These are phyloP conservation scores for Pelargonium fulgidum DNA, from an alignment of 441 rosid species.

Conservation along the genomic window DNA sequence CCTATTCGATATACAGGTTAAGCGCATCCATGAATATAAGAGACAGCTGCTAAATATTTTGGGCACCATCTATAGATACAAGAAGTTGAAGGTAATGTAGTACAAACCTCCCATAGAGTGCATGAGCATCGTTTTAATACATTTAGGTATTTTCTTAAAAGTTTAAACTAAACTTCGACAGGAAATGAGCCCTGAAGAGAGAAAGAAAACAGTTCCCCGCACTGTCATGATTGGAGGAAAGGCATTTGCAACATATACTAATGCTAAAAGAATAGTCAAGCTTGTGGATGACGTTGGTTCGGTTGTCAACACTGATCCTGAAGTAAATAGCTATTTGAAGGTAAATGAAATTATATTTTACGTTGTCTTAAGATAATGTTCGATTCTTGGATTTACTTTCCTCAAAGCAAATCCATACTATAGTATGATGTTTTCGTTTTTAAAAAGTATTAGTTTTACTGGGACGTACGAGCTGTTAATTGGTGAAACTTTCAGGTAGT, in stretches of 20 bases:
- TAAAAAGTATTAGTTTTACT: not conserved
- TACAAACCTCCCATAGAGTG: not conserved
- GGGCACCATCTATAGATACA: constrained; percentile 81
- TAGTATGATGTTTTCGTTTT: not conserved
- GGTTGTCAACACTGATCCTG: constrained; percentile 87
- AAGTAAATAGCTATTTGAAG: constrained; percentile 81
- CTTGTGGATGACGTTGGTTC: constrained; percentile 89
- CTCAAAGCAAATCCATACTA: not conserved
- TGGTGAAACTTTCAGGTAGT: constrained; percentile 45
- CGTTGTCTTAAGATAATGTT: not conserved
- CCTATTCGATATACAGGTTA: constrained; percentile 93
- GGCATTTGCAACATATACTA: constrained; percentile 96
- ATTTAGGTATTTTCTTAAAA: constrained; percentile 18
- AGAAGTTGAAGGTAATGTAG: constrained; percentile 72
- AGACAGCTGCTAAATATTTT: constrained; percentile 91
- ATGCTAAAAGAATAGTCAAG: constrained; percentile 95
- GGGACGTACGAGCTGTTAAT: not conserved
- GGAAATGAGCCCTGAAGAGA: constrained; percentile 85
- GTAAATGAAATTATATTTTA: constrained; percentile 27
- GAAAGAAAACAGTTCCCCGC: constrained; percentile 76
- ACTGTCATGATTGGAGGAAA: constrained; percentile 97
- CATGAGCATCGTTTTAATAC: constrained; percentile 5
- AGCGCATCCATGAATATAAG: constrained; percentile 98
- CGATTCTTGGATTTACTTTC: not conserved
- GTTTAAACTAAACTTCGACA: constrained; percentile 28